Base-by-base conservation (phyloP, 176 grass and related monocot genomes). In the Thinopyrum elongatum region DNA sequence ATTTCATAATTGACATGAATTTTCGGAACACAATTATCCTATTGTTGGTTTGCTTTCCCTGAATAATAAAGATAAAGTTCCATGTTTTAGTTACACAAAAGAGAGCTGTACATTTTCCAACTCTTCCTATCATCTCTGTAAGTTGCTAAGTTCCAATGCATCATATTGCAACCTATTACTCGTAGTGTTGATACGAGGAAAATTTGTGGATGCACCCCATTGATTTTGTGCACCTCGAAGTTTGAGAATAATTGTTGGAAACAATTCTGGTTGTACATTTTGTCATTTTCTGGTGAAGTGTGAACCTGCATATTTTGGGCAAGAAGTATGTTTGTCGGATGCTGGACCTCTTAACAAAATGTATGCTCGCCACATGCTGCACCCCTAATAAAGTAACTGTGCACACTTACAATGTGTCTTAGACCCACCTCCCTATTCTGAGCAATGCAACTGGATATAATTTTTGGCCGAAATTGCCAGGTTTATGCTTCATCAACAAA, bases 301-400 rank as follows among this genome's bases (percentile, higher is more conserved):
- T 75, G 41, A 74, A 75, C 42, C 26, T 75, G 72, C 72, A 75
- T 26, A 49, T 75, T 47, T 75, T 75, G 42, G 72, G 9, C 72
- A 17, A 51, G 28, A 19, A 26, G 15, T 27, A 46, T 47, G 6
- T 74, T 47, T 1, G 13, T 74, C 15, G 13, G 38, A 13, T 74
- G 39, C 39, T 47, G 11, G 12, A 47, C 7, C 69, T 11, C 22
- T 7, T 7, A 46, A 74, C 8, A 74, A 7, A 47, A 74, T 58
- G 55, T 58, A 58, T 58, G 55, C 21, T 58, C 7, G 55, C 27
- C 42, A 41, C 70, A 13, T 74, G 39, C 39, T 74, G 39, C 39
- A 47, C 3, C 70, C n/a, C 36, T 14, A 74, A 74, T 46, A 74
- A 4, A 74, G 44, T 13, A 74, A 74, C 23, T 27, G 12, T 27